These are phyloP conservation scores for Mediolabrus comicus DNA, from an alignment of 108 stramenopile genomes.

Conservation along the genomic window DNA sequence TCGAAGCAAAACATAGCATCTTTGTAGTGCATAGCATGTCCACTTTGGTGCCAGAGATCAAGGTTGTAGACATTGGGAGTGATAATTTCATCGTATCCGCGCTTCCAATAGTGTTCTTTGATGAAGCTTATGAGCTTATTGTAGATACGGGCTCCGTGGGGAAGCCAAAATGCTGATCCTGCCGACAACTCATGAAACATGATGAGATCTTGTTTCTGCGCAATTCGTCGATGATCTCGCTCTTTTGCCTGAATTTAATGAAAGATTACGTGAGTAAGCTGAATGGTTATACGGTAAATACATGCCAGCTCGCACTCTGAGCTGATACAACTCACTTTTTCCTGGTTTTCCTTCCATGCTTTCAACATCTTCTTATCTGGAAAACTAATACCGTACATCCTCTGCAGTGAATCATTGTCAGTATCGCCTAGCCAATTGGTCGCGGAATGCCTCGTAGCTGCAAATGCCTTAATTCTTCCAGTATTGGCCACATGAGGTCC, in stretches of 20 bases:
- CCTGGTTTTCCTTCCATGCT: conserved; percentile 92
- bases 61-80: conserved; percentile 99
- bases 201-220: conserved; percentile 92
- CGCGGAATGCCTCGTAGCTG: conserved; percentile 84
- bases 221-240: conserved; percentile 95
- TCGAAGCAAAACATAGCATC: conserved; percentile 97
- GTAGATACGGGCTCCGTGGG: conserved; percentile 99
- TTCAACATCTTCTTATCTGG: conserved; percentile 98
- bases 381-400: conserved; percentile 98
- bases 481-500: conserved; percentile 97
- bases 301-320: too few relatives aligned
- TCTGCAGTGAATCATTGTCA: conserved; percentile 96
- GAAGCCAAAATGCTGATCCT: conserved; percentile 96
- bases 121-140: conserved; percentile 96
- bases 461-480: conserved; percentile 95
- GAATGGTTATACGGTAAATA: too few relatives aligned
- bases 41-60: conserved; percentile 95
- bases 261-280: too few relatives aligned
- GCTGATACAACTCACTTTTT: conserved; percentile 79
- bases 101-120: conserved; percentile 92
- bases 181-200: conserved; percentile 98
- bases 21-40: conserved; percentile 99
- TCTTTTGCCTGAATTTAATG: conserved; percentile 94
- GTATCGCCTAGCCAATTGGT: conserved; percentile 98
- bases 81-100: conserved; percentile 98